Conservation (phyloP, 2,329 filamentous ascomycete species). For the Penicillium sp. region DNA sequence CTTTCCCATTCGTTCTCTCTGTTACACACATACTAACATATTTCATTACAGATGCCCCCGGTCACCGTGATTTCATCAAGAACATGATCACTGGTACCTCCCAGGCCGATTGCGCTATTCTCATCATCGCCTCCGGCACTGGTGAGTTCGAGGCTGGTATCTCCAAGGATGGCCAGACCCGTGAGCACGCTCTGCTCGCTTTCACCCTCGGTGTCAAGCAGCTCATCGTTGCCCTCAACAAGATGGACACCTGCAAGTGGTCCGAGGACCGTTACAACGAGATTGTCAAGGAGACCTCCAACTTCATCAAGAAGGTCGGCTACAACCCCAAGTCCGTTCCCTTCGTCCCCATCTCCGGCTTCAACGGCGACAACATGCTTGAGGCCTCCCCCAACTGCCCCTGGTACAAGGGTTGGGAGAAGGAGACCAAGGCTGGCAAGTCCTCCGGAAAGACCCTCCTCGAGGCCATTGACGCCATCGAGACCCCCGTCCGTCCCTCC, state of each 20-base stretch:
- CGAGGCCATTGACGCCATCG: slow-evolving; percentile 96
- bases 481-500: slow-evolving; percentile 85
- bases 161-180: slow-evolving; percentile 99
- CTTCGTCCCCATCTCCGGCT: slow-evolving; percentile 99
- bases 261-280: slow-evolving; percentile 93
- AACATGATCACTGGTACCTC: slow-evolving; percentile 99
- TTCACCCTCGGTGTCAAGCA: slow-evolving; percentile 99
- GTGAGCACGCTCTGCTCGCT: slow-evolving; percentile 99
- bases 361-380: slow-evolving; percentile 99
- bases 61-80: slow-evolving; percentile 99
- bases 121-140: slow-evolving; percentile 99
- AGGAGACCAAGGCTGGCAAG: slow-evolving; percentile 92
- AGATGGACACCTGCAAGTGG: slow-evolving; percentile 99
- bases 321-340: slow-evolving; percentile 99
- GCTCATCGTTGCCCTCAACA: slow-evolving; percentile 99
- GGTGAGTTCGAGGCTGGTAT: slow-evolving; percentile 99
- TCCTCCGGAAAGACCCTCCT: slow-evolving; percentile 93
- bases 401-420: slow-evolving; percentile 99
- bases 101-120: slow-evolving; percentile 98
- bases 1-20: background rate
- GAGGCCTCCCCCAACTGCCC: slow-evolving; percentile 84
- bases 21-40: slow-evolving; percentile 13
- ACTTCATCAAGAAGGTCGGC: slow-evolving; percentile 99
- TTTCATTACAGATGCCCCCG: slow-evolving; percentile 72
- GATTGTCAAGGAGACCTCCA: slow-evolving; percentile 99